These are phyloP conservation scores for Lolium rigidum DNA, from an alignment of 176 grass and related monocot genomes.

Conservation along the genomic window DNA sequence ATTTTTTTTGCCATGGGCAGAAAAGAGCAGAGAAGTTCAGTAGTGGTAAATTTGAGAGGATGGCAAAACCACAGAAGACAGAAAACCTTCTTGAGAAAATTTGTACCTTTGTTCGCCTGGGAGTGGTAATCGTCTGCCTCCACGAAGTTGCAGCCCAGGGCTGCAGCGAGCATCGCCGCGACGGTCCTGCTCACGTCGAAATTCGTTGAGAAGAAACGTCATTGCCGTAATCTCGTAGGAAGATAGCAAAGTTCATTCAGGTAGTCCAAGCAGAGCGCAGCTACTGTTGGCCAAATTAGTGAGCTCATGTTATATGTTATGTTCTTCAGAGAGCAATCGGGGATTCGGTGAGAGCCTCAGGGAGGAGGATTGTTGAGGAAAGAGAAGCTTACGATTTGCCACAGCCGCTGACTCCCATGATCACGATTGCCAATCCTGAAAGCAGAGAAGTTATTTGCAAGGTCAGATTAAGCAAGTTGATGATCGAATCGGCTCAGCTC, in stretches of 20 bases:
- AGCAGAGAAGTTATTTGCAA: not conserved
- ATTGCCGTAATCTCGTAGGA: not conserved
- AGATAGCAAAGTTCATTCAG: not conserved
- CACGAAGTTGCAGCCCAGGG: slow-evolving; percentile 70
- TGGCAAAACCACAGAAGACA: not conserved
- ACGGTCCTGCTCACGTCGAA: slow-evolving; percentile 52
- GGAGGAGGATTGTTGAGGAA: not conserved
- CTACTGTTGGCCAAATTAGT: no score
- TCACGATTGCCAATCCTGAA: slow-evolving; percentile 75
- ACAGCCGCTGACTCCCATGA: slow-evolving; percentile 90
- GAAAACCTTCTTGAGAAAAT: not conserved
- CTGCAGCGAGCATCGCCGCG: slow-evolving; percentile 65
- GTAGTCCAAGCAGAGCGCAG: no score
- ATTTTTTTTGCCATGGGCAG: not conserved
- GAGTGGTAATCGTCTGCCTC: slow-evolving; percentile 93
- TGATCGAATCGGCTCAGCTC: not conserved
- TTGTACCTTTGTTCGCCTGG: slow-evolving; percentile 76
- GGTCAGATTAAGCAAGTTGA: not conserved
- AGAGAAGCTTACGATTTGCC: slow-evolving; percentile 82
- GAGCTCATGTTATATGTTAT: not conserved
- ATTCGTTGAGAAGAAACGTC: not conserved
- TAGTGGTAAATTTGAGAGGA: not conserved
- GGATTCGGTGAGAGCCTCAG: no score
- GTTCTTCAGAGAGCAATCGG: not conserved
- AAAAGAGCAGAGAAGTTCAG: not conserved